phyloP scores from a whole-genome alignment of 2,329 filamentous ascomycete species.

The Lasiodiplodia theobromae region DNA sequence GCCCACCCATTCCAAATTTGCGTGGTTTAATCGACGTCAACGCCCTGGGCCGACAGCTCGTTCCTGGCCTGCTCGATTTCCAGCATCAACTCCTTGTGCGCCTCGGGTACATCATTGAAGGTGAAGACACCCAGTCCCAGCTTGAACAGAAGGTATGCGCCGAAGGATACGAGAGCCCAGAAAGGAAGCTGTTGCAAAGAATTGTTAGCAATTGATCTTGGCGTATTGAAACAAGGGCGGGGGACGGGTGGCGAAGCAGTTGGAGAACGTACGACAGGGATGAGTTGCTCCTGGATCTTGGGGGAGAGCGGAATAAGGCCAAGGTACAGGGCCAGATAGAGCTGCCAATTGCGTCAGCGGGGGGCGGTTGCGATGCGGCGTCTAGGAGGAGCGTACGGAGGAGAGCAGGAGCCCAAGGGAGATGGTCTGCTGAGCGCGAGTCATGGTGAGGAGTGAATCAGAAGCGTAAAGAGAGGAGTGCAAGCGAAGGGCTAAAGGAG shows the following conservation, averaged over 20 bases:
- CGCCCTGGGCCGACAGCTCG: constrained; percentile 76
- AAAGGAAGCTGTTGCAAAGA: constrained; percentile 75
- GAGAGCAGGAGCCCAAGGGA: constrained; percentile 86
- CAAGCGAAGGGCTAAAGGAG: constrained; percentile 19
- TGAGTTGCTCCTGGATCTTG: constrained; percentile 80
- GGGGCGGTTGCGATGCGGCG: constrained; percentile 13
- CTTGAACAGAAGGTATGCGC: constrained; percentile 88
- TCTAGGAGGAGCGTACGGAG: constrained; percentile 67
- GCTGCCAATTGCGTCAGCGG: constrained; percentile 56
- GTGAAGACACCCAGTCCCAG: constrained; percentile 92
- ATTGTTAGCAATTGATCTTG: constrained; percentile 17
- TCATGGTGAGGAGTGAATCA: constrained; percentile 67
- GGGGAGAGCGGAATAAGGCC: constrained; percentile 81
- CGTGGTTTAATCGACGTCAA: constrained; percentile 72
- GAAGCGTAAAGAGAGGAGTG: neutral
- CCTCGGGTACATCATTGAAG: constrained; percentile 94
- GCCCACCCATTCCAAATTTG: neutral
- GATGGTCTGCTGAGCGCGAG: constrained; percentile 90
- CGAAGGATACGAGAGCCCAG: constrained; percentile 90
- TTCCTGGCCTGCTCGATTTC: constrained; percentile 81
- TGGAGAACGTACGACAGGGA: constrained; percentile 78
- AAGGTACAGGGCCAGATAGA: constrained; percentile 88
- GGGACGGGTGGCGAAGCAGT: neutral
- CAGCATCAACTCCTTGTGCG: constrained; percentile 85
- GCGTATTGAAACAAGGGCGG: neutral